Evolutionary conservation across 129 eudicot genomes (phyloP).

Genomic region (Helianthus annuus): HanXRQr2.0-SUNRISE NC_035445.2:125201613-125202112

Average conservation of each 20-base stretch:
- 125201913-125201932: conserved; percentile 4
- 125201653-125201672: no score
- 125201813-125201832: conserved; percentile 22
- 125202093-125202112: not conserved
- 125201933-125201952: conserved; percentile 1
- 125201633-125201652: no score
- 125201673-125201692: no score
- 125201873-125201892: conserved; percentile 33
- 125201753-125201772: not conserved
- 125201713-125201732: no score
- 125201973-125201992: not conserved
- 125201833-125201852: conserved; percentile 25
- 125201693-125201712: no score
- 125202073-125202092: not conserved
- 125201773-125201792: conserved; percentile 26
- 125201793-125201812: conserved; percentile 10
- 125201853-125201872: conserved; percentile 26
- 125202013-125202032: conserved; percentile 22
- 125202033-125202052: not conserved
- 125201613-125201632: no score
- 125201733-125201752: no score
- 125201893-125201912: conserved; percentile 18
- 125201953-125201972: not conserved
- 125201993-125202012: conserved; percentile 15
- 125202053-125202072: not conserved